A percentile compares a stretch with the other conserved stretches of the same genome.
Conservation (phyloP, 768 basidiomycete species). For the Tricholomella constricta region DNA sequence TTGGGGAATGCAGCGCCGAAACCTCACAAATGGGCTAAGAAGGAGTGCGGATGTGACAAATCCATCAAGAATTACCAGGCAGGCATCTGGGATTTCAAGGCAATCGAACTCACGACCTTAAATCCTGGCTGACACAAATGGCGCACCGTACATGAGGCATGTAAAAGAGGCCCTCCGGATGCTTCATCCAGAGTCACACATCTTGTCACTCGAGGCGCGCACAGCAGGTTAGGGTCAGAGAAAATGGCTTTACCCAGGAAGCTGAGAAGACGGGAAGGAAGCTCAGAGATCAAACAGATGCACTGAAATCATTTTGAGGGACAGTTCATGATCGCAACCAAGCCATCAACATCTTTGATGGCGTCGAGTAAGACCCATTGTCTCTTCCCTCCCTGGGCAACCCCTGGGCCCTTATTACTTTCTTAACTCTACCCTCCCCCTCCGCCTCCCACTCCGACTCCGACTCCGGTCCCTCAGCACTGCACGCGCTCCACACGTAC, state of each 20-base stretch:
- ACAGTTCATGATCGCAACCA: neutral
- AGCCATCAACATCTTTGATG: neutral
- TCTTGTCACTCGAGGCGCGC: neutral
- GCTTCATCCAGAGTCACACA: neutral
- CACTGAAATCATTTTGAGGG: neutral
- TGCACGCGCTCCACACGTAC: constrained; percentile 57
- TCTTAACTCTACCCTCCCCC: constrained; percentile 39
- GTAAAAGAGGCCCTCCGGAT: neutral
- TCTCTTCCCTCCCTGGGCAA: neutral
- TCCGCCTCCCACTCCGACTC: constrained; percentile 47
- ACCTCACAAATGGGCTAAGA: no score
- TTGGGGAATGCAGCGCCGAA: no score
- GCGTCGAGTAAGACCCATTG: neutral
- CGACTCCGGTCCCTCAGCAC: constrained; percentile 47
- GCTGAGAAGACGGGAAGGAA: neutral
- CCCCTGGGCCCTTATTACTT: constrained; percentile 15
- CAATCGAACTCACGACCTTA: no score
- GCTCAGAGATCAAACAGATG: neutral
- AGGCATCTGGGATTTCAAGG: no score
- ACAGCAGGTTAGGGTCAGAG: neutral
- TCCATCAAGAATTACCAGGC: no score
- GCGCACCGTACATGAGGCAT: no score
- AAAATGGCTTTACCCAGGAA: neutral
- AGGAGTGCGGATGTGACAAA: no score
- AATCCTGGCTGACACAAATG: no score